Evolutionary conservation across 345 rosid genomes (phyloP).

Genomic region (Gossypium raimondii): DNA sequence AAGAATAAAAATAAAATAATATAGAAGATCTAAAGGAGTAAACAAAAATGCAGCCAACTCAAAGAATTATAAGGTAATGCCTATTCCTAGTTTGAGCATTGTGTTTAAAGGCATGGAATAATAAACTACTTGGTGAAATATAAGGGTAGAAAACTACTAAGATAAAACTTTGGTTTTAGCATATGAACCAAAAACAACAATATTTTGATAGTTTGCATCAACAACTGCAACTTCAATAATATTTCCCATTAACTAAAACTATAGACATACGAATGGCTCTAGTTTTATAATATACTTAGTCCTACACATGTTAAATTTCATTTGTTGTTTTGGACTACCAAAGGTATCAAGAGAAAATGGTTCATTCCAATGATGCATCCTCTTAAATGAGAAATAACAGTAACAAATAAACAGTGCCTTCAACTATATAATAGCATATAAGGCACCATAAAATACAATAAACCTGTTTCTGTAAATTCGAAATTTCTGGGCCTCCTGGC

Average conservation of each 20-base stretch:
- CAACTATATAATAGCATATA: neutral
- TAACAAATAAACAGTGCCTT: neutral
- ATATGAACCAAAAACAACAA: neutral
- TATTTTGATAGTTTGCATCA: neutral
- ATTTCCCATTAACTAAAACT: neutral
- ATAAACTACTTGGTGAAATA: neutral
- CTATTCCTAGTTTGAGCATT: neutral
- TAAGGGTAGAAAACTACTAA: neutral
- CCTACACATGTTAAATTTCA: neutral
- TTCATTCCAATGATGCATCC: neutral
- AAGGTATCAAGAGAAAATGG: neutral
- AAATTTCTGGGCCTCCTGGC: slow-evolving; percentile 82
- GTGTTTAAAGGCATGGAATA: neutral
- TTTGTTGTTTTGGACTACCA: neutral
- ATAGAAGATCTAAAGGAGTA: neutral
- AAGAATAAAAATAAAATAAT: neutral
- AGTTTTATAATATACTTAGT: neutral
- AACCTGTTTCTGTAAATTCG: slow-evolving; percentile 80
- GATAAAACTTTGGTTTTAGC: neutral
- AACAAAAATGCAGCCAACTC: neutral
- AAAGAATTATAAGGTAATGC: neutral
- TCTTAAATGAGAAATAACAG: neutral
- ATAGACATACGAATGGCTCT: neutral
- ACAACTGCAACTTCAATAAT: neutral
- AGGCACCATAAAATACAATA: neutral